These are phyloP conservation scores for Barnettozyma pratensis DNA, from an alignment of 805 yeast species.

Conservation along the genomic window DNA sequence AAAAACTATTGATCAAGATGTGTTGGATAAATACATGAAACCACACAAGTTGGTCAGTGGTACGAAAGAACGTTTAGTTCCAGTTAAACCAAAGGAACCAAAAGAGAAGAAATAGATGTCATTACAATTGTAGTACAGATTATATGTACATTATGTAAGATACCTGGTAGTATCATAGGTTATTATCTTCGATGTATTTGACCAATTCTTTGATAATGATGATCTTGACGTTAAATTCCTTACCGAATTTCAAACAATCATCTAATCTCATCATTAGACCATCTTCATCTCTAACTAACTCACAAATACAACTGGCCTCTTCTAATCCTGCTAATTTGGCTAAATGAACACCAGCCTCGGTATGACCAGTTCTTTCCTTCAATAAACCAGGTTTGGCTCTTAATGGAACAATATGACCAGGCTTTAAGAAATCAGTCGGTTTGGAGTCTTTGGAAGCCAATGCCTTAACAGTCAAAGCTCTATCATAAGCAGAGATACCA, in stretches of 20 bases:
- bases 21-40: constrained; percentile 67
- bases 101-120: constrained; percentile 4
- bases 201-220: constrained; percentile 76
- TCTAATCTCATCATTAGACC: constrained; percentile 93
- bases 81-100: constrained; percentile 47
- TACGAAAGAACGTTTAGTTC: constrained; percentile 64
- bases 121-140: neutral
- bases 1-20: constrained; percentile 54
- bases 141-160: no score
- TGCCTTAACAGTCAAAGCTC: constrained; percentile 74
- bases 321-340: constrained; percentile 69
- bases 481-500: constrained; percentile 92
- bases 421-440: constrained; percentile 71
- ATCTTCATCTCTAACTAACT: constrained; percentile 86
- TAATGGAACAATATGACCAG: constrained; percentile 93
- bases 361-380: constrained; percentile 82
- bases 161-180: constrained; percentile 6
- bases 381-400: constrained; percentile 88
- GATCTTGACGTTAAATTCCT: constrained; percentile 56
- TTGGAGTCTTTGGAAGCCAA: constrained; percentile 58
- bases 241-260: constrained; percentile 72
- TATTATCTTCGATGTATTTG: constrained; percentile 37
- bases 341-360: constrained; percentile 94
- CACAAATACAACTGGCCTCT: constrained; percentile 92
- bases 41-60: constrained; percentile 82